Evolutionary conservation across 1,139 yeast species (phyloP).

Genomic region (Scheffersomyces lignicola): DNA sequence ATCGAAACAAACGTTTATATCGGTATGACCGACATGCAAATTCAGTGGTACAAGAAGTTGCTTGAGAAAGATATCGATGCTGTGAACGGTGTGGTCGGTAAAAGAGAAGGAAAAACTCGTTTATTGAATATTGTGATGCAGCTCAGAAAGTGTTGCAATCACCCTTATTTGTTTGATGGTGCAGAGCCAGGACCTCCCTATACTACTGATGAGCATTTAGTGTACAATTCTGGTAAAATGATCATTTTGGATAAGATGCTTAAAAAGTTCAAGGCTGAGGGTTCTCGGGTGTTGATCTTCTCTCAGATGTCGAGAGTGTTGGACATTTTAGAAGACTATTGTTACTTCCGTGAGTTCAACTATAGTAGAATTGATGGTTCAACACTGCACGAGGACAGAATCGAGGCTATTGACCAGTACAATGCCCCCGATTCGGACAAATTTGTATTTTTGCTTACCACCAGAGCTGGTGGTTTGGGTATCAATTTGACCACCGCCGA

Average conservation of each 20-base stretch:
- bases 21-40: constrained; percentile 95
- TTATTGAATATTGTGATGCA: constrained; percentile 95
- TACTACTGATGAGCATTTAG: constrained; percentile 93
- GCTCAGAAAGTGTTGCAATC: constrained; percentile 92
- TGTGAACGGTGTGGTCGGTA: constrained; percentile 88
- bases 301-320: constrained; percentile 93
- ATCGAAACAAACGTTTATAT: constrained; percentile 86
- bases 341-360: constrained; percentile 76
- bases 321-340: constrained; percentile 92
- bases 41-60: constrained; percentile 84
- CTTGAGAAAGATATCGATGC: constrained; percentile 95
- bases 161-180: constrained; percentile 94
- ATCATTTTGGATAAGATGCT: constrained; percentile 81
- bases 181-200: constrained; percentile 99
- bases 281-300: constrained; percentile 87
- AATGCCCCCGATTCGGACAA: constrained; percentile 81
- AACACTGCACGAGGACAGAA: constrained; percentile 91
- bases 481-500: constrained; percentile 93
- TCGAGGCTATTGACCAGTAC: constrained; percentile 88
- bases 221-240: constrained; percentile 88
- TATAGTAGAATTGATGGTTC: constrained; percentile 96
- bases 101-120: constrained; percentile 87
- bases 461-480: constrained; percentile 99
- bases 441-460: constrained; percentile 82
- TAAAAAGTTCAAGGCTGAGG: constrained; percentile 68